phyloP scores from a whole-genome alignment of 2,329 filamentous ascomycete species.

The Penicillium psychrosexuale region DNA sequence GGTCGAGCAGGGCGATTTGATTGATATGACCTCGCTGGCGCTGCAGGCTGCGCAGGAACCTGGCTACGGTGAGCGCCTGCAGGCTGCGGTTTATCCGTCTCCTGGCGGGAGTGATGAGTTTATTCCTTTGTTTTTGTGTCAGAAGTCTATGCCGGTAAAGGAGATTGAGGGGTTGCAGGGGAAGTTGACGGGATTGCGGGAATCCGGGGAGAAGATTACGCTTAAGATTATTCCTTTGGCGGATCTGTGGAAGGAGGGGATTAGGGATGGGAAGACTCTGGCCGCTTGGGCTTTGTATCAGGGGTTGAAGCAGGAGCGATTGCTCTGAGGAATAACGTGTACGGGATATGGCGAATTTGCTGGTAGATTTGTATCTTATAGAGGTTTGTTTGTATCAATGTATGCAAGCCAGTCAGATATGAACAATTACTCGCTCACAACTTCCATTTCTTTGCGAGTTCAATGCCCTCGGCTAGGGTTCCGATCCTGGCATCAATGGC shows the following conservation, averaged over 20 bases:
- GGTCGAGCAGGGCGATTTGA: conserved; percentile 49
- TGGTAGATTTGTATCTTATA: neutral
- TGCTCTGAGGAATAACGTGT: conserved; percentile 28
- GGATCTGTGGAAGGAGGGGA: conserved; percentile 53
- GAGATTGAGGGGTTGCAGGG: conserved; percentile 52
- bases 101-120: conserved; percentile 59
- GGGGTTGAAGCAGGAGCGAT: conserved; percentile 49
- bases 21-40: conserved; percentile 55
- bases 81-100: conserved; percentile 53
- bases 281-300: conserved; percentile 56
- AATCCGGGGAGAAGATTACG: conserved; percentile 59
- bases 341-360: neutral
- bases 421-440: conserved; percentile 8
- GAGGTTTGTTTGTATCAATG: neutral
- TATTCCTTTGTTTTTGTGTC: conserved; percentile 55
- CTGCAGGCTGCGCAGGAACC: conserved; percentile 25
- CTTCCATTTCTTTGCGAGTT: conserved; percentile 59
- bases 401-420: neutral
- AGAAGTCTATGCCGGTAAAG: conserved; percentile 50
- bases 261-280: conserved; percentile 56
- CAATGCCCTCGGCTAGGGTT: conserved; percentile 73
- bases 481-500: conserved; percentile 77
- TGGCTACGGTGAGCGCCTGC: conserved; percentile 38
- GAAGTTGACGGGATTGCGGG: conserved; percentile 53
- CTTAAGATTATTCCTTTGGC: conserved; percentile 53